These are phyloP conservation scores for Prunus armeniaca DNA, from an alignment of 306 rosid genomes.

Conservation along the genomic window DNA sequence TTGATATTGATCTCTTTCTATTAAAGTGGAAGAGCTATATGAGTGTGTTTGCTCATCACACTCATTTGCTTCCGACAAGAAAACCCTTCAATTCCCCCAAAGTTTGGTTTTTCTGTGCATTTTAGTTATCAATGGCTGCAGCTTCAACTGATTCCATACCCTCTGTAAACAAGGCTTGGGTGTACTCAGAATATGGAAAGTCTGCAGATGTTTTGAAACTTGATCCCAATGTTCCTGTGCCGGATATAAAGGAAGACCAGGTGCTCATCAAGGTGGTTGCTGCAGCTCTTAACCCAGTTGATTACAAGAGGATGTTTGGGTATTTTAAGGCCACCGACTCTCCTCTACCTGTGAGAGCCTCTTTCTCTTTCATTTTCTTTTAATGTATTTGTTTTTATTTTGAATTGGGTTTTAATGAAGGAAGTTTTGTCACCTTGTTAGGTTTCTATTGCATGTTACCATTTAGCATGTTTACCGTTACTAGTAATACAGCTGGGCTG, in stretches of 20 bases:
- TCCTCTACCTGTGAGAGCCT: constrained; percentile 21
- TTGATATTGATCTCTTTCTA: not conserved
- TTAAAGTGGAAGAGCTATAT: no score
- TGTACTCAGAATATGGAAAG: constrained; percentile 50
- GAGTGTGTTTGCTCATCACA: not conserved
- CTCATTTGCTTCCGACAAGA: not conserved
- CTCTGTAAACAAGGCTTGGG: constrained; percentile 49
- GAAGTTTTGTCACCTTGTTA: not conserved
- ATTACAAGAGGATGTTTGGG: constrained; percentile 53
- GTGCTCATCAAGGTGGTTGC: constrained; percentile 69
- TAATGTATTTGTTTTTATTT: no score
- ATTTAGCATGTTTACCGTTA: no score
- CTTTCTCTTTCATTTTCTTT: not conserved
- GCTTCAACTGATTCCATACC: constrained; percentile 27
- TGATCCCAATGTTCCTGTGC: constrained; percentile 38
- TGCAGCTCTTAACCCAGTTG: constrained; percentile 63
- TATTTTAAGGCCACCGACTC: constrained; percentile 16
- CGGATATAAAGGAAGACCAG: constrained; percentile 47
- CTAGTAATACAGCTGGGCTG: no score
- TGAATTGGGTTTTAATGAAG: not conserved
- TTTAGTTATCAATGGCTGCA: constrained; percentile 31
- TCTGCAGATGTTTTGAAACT: constrained; percentile 47
- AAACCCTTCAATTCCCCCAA: not conserved
- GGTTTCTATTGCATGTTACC: no score
- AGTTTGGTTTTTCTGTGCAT: not conserved